These are phyloP conservation scores for Cyclocybe cylindracea DNA, from an alignment of 768 basidiomycete genomes.

Conservation along the genomic window DNA sequence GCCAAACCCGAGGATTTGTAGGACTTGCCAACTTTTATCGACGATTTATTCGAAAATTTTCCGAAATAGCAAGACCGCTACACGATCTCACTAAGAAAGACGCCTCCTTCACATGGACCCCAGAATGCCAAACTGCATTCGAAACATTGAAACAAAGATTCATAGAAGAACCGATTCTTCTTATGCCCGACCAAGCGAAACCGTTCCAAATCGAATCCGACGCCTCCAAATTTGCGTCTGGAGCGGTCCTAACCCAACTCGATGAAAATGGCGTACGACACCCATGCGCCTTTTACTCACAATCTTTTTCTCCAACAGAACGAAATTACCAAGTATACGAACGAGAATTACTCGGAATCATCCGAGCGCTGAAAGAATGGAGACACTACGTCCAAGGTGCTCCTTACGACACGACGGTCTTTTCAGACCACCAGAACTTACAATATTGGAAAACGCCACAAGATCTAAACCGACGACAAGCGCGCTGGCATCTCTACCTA, in stretches of 20 bases:
- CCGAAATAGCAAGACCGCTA: slow-evolving; percentile 26
- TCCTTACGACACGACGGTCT: too few species aligned
- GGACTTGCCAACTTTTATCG: slow-evolving; percentile 43
- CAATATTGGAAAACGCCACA: slow-evolving; percentile 1
- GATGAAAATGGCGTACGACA: slow-evolving; percentile 24
- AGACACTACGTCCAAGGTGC: too few species aligned
- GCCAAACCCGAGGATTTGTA: slow-evolving; percentile 11
- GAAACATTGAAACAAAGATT: slow-evolving; percentile 26
- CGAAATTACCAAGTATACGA: slow-evolving; percentile 47
- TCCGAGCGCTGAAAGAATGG: slow-evolving; percentile 32
- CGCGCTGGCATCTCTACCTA: slow-evolving; percentile 8
- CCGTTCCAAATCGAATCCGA: slow-evolving; percentile 29
- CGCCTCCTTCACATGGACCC: slow-evolving; percentile 23
- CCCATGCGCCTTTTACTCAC: slow-evolving; percentile 39
- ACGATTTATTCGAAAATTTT: slow-evolving; percentile 33
- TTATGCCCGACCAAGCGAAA: slow-evolving; percentile 14
- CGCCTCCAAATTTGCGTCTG: slow-evolving; percentile 30
- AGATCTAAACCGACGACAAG: slow-evolving; percentile 11
- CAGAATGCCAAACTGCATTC: slow-evolving; percentile 22
- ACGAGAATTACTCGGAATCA: slow-evolving; percentile 49
- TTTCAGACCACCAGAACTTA: slow-evolving; percentile 15
- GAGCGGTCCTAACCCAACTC: slow-evolving; percentile 32
- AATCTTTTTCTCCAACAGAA: slow-evolving; percentile 31
- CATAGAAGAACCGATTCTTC: slow-evolving; percentile 23
- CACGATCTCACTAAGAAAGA: slow-evolving; percentile 27